Evolutionary conservation across 2,329 filamentous ascomycete species (phyloP).

Genomic region (Pestalotiopsis fici): DNA sequence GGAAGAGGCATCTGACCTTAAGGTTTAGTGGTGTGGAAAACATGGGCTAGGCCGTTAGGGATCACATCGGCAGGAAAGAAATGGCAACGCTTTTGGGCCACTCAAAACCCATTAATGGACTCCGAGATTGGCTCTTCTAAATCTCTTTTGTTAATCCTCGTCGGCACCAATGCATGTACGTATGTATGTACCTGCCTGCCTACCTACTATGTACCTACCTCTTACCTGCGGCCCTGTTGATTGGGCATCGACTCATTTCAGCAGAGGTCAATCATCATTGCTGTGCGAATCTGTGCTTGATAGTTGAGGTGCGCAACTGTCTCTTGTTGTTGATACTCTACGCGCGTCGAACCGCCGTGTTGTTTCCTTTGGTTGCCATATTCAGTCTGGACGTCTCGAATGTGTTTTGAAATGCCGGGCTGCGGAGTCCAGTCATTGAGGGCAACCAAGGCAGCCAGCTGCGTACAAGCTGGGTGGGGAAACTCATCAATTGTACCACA

Average conservation of each 20-base stretch:
- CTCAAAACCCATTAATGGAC: background rate
- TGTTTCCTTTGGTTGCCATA: background rate
- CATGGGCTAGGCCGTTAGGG: background rate
- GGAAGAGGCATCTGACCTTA: conserved; percentile 5
- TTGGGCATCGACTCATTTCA: background rate
- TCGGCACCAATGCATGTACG: background rate
- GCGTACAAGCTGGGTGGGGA: background rate
- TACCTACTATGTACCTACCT: too few species aligned
- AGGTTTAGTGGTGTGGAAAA: conserved; percentile 4
- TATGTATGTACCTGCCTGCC: background rate
- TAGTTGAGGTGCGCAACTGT: background rate
- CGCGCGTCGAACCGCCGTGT: background rate
- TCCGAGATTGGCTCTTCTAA: background rate
- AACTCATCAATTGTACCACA: background rate
- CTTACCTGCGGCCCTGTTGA: background rate
- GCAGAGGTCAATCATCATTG: background rate
- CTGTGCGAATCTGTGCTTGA: background rate
- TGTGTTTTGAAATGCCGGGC: conserved; percentile 7
- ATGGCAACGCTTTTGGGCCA: background rate
- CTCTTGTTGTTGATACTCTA: background rate
- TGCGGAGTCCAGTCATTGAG: background rate
- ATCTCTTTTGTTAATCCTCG: background rate
- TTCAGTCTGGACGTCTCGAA: conserved; percentile 8
- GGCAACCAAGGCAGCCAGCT: background rate
- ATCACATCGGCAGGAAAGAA: background rate